These are phyloP conservation scores for Anthostomella pinea DNA, from an alignment of 2,329 filamentous ascomycete genomes.

Conservation along the genomic window DNA sequence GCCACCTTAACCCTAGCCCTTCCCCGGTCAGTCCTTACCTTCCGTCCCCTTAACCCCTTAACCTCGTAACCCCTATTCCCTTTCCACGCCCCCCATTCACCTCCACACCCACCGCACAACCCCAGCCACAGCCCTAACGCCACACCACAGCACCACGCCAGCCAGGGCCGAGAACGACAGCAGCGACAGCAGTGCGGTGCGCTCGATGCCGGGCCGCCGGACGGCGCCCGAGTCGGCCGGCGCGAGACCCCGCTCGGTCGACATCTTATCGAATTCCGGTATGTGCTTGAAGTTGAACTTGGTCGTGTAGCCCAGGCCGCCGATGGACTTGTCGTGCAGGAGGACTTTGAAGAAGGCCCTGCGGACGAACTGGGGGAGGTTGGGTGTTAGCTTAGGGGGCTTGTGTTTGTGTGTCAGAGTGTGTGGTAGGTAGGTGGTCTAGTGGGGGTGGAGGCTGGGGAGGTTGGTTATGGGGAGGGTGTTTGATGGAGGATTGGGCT, in stretches of 20 bases:
- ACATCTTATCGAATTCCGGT: slow-evolving; percentile 43
- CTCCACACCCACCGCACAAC: neutral
- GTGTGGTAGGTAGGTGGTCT: neutral
- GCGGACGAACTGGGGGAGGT: slow-evolving; percentile 41
- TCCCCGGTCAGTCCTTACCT: too few species aligned
- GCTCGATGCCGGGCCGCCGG: slow-evolving; percentile 34
- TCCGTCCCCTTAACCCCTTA: slow-evolving; percentile 1
- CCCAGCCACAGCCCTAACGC: slow-evolving; percentile 3
- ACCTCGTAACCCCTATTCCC: slow-evolving; percentile 1
- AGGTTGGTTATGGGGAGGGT: too few species aligned
- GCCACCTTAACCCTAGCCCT: too few species aligned
- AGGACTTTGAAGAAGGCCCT: slow-evolving; percentile 59
- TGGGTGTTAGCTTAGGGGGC: neutral
- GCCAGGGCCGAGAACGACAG: slow-evolving; percentile 14
- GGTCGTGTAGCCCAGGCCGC: slow-evolving; percentile 60
- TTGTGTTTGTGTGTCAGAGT: neutral
- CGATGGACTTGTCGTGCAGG: slow-evolving; percentile 55
- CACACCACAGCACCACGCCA: slow-evolving; percentile 14
- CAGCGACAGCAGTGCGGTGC: slow-evolving; percentile 23
- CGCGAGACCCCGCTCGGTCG: slow-evolving; percentile 30
- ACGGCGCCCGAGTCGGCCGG: slow-evolving; percentile 27
- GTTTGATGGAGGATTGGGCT: too few species aligned
- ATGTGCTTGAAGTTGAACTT: slow-evolving; percentile 71
- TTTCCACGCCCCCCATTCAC: neutral
- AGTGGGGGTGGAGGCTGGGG: too few species aligned